phyloP scores from a whole-genome alignment of 1,284 basidiomycete species.

The Ceratobasidium sp. region DNA sequence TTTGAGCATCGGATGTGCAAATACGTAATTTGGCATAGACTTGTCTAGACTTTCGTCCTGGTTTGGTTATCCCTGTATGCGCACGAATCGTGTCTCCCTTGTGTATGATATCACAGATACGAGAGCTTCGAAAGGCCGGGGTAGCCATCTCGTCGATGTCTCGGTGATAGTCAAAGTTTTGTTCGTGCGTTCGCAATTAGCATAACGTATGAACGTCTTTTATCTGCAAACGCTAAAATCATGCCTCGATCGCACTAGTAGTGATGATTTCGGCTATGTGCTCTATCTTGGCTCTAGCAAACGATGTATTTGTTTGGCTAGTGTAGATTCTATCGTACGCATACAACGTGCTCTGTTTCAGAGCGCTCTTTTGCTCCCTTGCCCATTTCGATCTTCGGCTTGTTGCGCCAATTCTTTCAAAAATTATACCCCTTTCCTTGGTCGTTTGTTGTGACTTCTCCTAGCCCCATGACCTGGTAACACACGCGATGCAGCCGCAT shows the following conservation, averaged over 20 bases:
- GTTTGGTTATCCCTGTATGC: not conserved
- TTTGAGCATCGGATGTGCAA: too few species aligned
- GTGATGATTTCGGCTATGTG: too few species aligned
- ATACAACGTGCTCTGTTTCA: not conserved
- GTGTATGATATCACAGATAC: constrained; percentile 11
- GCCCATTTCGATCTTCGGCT: not conserved
- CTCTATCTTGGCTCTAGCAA: not conserved
- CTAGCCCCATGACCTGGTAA: not conserved
- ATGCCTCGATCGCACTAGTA: too few species aligned
- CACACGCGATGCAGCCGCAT: not conserved
- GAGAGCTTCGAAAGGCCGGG: not conserved
- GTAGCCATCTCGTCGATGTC: not conserved
- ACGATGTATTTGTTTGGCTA: too few species aligned
- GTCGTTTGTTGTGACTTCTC: not conserved
- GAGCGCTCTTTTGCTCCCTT: not conserved
- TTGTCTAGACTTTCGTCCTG: constrained; percentile 17
- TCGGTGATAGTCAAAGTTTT: not conserved
- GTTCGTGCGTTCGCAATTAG: not conserved
- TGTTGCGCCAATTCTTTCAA: not conserved
- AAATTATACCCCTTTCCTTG: not conserved
- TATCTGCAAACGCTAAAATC: too few species aligned
- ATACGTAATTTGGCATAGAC: constrained; percentile 9
- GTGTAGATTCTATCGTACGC: not conserved
- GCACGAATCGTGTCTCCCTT: not conserved
- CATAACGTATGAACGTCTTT: too few species aligned